Conservation (phyloP, 1,284 basidiomycete genomes). For the Fomitiporia mediterranea region DNA sequence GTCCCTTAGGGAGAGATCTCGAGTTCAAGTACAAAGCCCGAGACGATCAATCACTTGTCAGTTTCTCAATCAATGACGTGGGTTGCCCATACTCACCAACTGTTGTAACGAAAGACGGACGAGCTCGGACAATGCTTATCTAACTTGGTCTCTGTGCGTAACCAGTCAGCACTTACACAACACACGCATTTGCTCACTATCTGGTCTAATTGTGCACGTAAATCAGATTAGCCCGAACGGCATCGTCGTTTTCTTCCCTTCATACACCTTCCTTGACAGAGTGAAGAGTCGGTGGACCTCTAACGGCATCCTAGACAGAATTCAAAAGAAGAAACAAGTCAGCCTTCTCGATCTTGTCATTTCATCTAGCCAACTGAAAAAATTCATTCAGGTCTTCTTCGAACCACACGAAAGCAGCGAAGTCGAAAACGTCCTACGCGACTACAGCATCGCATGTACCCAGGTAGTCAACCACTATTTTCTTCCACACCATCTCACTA, state of each 20-base stretch:
- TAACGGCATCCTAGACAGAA: conserved; percentile 56
- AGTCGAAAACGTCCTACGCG: conserved; percentile 74
- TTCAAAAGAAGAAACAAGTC: conserved; percentile 71
- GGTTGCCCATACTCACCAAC: not conserved
- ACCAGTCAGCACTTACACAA: not conserved
- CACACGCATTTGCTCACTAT: too few relatives aligned
- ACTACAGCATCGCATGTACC: conserved; percentile 51
- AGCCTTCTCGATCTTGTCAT: conserved; percentile 11
- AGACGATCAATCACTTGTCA: conserved; percentile 61
- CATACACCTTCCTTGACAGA: conserved; percentile 78
- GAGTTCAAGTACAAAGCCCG: conserved; percentile 83
- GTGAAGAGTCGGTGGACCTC: conserved; percentile 67
- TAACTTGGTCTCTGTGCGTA: conserved; percentile 72
- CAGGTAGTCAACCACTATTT: conserved; percentile 33
- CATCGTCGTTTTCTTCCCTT: conserved; percentile 92
- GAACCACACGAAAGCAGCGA: conserved; percentile 78
- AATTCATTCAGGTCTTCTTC: conserved; percentile 64
- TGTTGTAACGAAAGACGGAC: conserved; percentile 47
- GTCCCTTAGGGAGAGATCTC: conserved; percentile 73
- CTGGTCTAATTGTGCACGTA: not conserved
- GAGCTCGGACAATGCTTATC: conserved; percentile 83
- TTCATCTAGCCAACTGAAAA: not conserved
- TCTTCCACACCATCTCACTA: conserved; percentile 36
- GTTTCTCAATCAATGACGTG: conserved; percentile 26
- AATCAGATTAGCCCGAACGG: conserved; percentile 55